Conservation (phyloP, 2,329 filamentous ascomycete genomes). For the Colletotrichum karsti region DNA sequence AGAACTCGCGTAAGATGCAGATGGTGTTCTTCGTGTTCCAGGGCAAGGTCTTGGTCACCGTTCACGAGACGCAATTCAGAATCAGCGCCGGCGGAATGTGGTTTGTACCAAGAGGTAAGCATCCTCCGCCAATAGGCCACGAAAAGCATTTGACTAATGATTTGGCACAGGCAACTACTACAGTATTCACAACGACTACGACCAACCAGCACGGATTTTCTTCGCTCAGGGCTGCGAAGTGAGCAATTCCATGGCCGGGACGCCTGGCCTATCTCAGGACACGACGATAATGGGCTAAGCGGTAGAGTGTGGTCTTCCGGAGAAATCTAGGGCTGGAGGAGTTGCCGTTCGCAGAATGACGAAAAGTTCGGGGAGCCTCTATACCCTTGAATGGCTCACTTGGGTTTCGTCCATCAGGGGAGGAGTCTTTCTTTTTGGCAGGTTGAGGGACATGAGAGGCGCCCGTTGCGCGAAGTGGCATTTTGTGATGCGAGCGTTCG, state of each 20-base stretch:
- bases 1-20: conserved; percentile 95
- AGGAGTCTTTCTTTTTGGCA: background rate
- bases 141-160: conserved; percentile 25
- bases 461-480: background rate
- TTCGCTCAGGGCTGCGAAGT: conserved; percentile 88
- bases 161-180: conserved; percentile 82
- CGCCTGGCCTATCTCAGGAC: conserved; percentile 9
- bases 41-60: conserved; percentile 82
- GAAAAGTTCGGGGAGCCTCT: background rate
- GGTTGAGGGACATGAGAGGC: background rate
- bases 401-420: background rate
- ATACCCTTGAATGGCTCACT: conserved; percentile 5
- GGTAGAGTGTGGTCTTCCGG: background rate
- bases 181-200: conserved; percentile 83
- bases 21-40: conserved; percentile 94
- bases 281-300: conserved; percentile 19
- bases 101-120: conserved; percentile 93
- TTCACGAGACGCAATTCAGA: conserved; percentile 79
- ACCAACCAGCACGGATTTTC: conserved; percentile 80
- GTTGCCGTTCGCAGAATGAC: background rate
- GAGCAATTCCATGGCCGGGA: background rate
- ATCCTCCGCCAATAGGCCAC: background rate
- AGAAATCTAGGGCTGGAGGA: background rate
- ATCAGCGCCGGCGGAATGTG: conserved; percentile 90
- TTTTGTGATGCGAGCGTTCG: conserved; percentile 9